Evolutionary conservation across 2,329 filamentous ascomycete genomes (phyloP).

Genomic region (Microdochium bolleyi): DNA sequence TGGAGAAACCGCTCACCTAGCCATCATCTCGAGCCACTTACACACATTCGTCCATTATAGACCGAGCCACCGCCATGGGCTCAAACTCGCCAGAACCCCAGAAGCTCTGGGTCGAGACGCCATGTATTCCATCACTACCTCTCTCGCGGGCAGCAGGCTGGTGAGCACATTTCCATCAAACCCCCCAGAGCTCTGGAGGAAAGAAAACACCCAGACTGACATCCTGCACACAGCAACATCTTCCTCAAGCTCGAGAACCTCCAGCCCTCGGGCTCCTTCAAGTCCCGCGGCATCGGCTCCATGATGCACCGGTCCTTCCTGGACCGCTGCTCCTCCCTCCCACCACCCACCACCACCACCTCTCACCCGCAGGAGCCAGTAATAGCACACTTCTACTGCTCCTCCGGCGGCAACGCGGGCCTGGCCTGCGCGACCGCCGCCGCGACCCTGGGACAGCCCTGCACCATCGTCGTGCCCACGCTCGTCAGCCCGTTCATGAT

Average conservation of each 20-base stretch:
- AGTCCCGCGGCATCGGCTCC: slow-evolving; percentile 70
- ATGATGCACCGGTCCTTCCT: slow-evolving; percentile 43
- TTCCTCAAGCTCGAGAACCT: slow-evolving; percentile 81
- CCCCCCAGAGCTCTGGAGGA: no score
- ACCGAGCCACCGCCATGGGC: slow-evolving; percentile 32
- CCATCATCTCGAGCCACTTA: not conserved
- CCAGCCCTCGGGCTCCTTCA: slow-evolving; percentile 81
- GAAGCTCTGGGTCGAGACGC: slow-evolving; percentile 63
- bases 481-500: slow-evolving; percentile 63
- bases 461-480: slow-evolving; percentile 68
- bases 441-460: slow-evolving; percentile 50
- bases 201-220: no score
- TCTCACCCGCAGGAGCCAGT: not conserved
- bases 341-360: slow-evolving; percentile 19
- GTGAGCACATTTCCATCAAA: slow-evolving; percentile 3
- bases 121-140: slow-evolving; percentile 38
- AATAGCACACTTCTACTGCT: slow-evolving; percentile 63
- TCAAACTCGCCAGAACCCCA: slow-evolving; percentile 28
- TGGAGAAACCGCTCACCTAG: no score
- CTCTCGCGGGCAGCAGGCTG: not conserved
- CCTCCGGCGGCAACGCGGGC: slow-evolving; percentile 77
- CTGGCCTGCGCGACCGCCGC: slow-evolving; percentile 74
- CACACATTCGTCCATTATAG: no score
- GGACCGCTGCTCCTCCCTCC: slow-evolving; percentile 26
- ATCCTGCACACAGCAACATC: slow-evolving; percentile 59